Conservation (phyloP, 768 basidiomycete genomes). For the Psilocybe tampanensis region DNA sequence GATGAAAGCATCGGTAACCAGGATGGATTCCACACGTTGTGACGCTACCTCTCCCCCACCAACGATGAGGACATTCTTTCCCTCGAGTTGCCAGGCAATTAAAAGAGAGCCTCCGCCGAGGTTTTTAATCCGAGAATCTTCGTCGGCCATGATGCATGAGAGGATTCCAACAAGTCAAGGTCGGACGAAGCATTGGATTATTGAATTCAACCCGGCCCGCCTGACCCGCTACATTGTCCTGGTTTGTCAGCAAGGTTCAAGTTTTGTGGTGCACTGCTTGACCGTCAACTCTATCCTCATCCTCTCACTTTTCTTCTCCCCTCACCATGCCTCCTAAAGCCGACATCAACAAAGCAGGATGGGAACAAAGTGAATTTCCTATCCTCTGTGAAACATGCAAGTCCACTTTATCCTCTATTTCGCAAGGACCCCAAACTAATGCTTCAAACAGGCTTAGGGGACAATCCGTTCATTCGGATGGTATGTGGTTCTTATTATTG, state of each 20-base stretch:
- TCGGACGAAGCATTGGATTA: not conserved
- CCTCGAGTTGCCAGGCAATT: conserved; percentile 90
- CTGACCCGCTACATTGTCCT: too few relatives aligned
- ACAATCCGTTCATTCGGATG: conserved; percentile 95
- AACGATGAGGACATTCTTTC: conserved; percentile 84
- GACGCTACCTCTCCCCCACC: conserved; percentile 95
- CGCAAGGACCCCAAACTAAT: conserved; percentile 8
- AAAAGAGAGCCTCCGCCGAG: conserved; percentile 75
- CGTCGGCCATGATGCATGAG: conserved; percentile 13
- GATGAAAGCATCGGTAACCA: conserved; percentile 77
- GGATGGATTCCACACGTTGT: conserved; percentile 82
- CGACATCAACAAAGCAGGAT: conserved; percentile 94
- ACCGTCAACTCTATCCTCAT: not conserved
- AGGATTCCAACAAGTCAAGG: not conserved
- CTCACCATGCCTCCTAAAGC: conserved; percentile 57
- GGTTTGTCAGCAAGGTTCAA: conserved; percentile 11
- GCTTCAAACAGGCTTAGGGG: conserved; percentile 68
- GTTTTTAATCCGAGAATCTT: conserved; percentile 18
- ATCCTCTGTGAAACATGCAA: conserved; percentile 92
- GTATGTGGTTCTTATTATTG: conserved; percentile 43
- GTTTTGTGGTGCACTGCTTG: not conserved
- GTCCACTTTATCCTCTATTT: conserved; percentile 25
- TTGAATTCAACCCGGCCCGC: too few relatives aligned
- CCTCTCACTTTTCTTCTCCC: not conserved
- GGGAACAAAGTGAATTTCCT: conserved; percentile 93